Base-by-base conservation (phyloP, 345 rosid genomes). In the Pelargonium nanum region DNA sequence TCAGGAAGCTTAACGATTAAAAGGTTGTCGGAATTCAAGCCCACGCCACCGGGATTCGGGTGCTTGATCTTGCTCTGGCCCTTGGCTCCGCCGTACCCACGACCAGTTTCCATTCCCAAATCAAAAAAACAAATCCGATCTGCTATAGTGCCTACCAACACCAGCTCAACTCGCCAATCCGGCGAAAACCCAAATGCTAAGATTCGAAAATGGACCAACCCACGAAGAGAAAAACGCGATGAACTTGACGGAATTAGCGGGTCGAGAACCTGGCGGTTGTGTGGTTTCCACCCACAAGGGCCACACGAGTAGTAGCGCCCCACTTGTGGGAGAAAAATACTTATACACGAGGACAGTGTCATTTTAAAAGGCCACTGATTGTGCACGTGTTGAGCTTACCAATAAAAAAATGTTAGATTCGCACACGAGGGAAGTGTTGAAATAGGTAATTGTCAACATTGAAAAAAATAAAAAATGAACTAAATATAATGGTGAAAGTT, bases 211-310 rank as follows among this genome's bases (percentile, higher is more conserved):
- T n/a, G 45, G n/a, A 58, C 34, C 55, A 64, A 22, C 58, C 13
- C 25, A n/a, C n/a, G 19, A 44, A 48, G 53, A 48, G 20, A 40
- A 57, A 55, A 60, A 61, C 63, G 61, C 55, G 57, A 55, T 54
- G 26, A 26, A 68, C 17, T 50, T 22, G 44, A 48, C 53, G 44
- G 34, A n/a, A 59, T 72, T 80, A 83, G 70, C 87, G 83, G 55
- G 78, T 71, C 53, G 83, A 83, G 70, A 80, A 80, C 75, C 83
- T 80, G 60, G 81, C 70, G 55, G 87, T 81, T 53, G 85, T 83
- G 72, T 83, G 85, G 69, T 83, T 83, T 45, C 85, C 85, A 78
- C 85, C 88, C 83, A 78, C 76, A 57, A 83, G 85, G 50, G 75
- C 71, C 23, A 72, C 78, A 58, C 79, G 71, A n/a, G 51, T 66